These are phyloP conservation scores for Amoeboradix gromovi DNA, from an alignment of 371 early-diverging fungal species.

Conservation along the genomic window DNA sequence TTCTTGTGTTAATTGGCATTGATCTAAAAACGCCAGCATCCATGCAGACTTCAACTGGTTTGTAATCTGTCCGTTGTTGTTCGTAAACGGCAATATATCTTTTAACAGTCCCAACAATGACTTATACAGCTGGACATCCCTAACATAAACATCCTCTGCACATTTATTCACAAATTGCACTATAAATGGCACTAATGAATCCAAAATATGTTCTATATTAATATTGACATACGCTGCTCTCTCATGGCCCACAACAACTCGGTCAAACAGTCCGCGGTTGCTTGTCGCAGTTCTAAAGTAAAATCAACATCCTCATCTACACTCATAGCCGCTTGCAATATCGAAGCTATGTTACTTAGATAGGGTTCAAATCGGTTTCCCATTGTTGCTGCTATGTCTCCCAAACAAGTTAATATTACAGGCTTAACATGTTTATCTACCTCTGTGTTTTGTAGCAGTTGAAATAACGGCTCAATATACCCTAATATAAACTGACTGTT, in stretches of 20 bases:
- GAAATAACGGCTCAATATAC: not conserved
- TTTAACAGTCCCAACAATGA: not conserved
- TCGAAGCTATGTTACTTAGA: slow-evolving; percentile 14
- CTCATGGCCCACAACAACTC: not conserved
- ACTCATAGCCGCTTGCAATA: not conserved
- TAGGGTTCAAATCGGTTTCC: slow-evolving; percentile 54
- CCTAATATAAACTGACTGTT: not conserved
- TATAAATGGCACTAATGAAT: not conserved
- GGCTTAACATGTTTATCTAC: slow-evolving; percentile 36
- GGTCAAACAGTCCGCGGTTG: not conserved
- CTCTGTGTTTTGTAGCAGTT: not conserved
- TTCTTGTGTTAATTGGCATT: not conserved
- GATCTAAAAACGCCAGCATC: not conserved
- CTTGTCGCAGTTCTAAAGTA: not conserved
- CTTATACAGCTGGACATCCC: not conserved
- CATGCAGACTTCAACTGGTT: not conserved
- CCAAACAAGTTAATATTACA: slow-evolving; percentile 70
- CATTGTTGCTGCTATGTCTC: slow-evolving; percentile 85
- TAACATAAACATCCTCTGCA: not conserved
- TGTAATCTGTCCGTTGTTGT: not conserved
- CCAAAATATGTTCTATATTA: not conserved
- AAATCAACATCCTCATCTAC: not conserved
- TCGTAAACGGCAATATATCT: not conserved
- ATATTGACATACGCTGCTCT: not conserved
- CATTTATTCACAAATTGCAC: not conserved